Conservation (phyloP, 495 filamentous ascomycete genomes). For the Oleoguttula mirabilis region DNA sequence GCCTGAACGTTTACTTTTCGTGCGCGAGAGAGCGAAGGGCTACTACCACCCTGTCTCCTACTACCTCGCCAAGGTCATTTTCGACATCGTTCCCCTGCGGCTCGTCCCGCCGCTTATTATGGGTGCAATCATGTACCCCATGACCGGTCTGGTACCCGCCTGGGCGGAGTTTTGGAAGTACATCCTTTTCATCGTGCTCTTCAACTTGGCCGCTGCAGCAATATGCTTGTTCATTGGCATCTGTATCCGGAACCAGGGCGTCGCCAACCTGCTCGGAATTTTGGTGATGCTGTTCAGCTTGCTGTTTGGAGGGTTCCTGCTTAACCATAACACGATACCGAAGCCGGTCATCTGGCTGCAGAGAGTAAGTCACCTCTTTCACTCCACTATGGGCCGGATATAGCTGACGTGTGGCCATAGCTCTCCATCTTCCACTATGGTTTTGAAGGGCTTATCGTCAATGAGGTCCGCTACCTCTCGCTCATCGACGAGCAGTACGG, state of each 20-base stretch:
- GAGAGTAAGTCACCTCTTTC: slow-evolving; percentile 38
- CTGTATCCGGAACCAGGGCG: slow-evolving; percentile 77
- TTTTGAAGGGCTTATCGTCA: slow-evolving; percentile 93
- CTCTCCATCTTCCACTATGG: slow-evolving; percentile 99
- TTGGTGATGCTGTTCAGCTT: slow-evolving; percentile 96
- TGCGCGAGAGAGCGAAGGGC: slow-evolving; percentile 89
- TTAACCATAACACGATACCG: slow-evolving; percentile 92
- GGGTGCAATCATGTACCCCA: slow-evolving; percentile 94
- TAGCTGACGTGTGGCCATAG: slow-evolving; percentile 26
- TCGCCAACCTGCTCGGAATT: slow-evolving; percentile 89
- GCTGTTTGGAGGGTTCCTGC: slow-evolving; percentile 80
- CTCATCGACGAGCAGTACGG: slow-evolving; percentile 86
- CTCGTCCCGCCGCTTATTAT: slow-evolving; percentile 94
- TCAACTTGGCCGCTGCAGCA: slow-evolving; percentile 85
- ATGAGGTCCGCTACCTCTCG: slow-evolving; percentile 85
- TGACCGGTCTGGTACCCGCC: slow-evolving; percentile 85
- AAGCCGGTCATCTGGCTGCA: slow-evolving; percentile 76
- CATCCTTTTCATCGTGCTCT: slow-evolving; percentile 81
- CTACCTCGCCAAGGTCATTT: slow-evolving; percentile 84
- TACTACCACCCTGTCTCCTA: slow-evolving; percentile 98
- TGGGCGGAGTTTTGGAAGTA: slow-evolving; percentile 82
- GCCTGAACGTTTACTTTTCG: slow-evolving; percentile 79
- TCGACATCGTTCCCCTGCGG: slow-evolving; percentile 87
- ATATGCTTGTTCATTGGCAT: slow-evolving; percentile 97
- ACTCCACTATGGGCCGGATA: neutral